A percentile compares a stretch with the other conserved stretches of the same genome.
phyloP scores from a whole-genome alignment of 441 rosid genomes.

The Eruca vesicaria region DNA sequence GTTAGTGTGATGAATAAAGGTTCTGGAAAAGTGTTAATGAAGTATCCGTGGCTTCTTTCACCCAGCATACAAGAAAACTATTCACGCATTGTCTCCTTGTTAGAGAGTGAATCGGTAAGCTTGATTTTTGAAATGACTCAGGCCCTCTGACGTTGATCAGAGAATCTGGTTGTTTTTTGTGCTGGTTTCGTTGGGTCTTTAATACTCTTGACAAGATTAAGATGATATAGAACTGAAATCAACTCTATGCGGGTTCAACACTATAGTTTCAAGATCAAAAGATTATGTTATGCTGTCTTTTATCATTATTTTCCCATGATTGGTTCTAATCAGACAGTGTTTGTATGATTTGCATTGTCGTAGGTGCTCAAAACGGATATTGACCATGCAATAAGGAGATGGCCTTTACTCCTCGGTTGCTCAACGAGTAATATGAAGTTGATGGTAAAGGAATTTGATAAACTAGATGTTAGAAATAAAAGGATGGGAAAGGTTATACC shows the following conservation, averaged over 20 bases:
- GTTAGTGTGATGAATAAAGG: slow-evolving; percentile 45
- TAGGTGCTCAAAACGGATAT: slow-evolving; percentile 61
- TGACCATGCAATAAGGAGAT: slow-evolving; percentile 64
- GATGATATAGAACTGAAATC: not conserved
- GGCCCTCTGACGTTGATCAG: not conserved
- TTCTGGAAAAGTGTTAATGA: slow-evolving; percentile 60
- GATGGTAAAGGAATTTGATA: slow-evolving; percentile 59
- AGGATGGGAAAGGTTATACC: slow-evolving; percentile 71
- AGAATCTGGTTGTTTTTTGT: not conserved
- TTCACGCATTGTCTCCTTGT: slow-evolving; percentile 47
- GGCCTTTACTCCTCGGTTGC: slow-evolving; percentile 85
- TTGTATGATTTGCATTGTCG: not conserved
- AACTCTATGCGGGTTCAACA: not conserved
- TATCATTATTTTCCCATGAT: not conserved
- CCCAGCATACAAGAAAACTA: slow-evolving; percentile 63
- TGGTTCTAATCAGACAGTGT: not conserved
- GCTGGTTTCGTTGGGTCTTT: not conserved
- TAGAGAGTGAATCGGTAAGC: slow-evolving; percentile 64
- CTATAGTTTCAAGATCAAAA: not conserved
- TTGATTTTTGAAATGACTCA: not conserved
- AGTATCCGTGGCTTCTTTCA: slow-evolving; percentile 90
- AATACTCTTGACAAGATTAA: not conserved
- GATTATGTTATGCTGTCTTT: not conserved
- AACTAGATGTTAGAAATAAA: slow-evolving; percentile 54
- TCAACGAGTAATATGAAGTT: slow-evolving; percentile 60